Percentiles rank a stretch among this genome's conserved stretches.
phyloP scores from a whole-genome alignment of 108 stramenopile species.

The Nannochloropsis gaditana region DNA sequence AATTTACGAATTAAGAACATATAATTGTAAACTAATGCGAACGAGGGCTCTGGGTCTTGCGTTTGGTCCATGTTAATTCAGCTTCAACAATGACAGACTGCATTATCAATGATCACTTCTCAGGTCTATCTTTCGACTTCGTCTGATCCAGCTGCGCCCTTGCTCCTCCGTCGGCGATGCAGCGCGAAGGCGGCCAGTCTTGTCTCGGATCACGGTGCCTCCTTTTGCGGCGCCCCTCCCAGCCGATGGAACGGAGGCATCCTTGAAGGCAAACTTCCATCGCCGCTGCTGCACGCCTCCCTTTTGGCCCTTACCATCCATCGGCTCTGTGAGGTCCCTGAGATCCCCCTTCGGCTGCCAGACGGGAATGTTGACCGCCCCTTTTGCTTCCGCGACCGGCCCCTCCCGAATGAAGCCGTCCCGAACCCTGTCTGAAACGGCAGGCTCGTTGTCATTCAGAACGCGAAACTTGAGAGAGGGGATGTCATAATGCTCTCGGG shows the following conservation, averaged over 20 bases:
- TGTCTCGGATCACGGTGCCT: not conserved
- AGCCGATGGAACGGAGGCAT: not conserved
- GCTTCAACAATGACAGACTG: too few species aligned
- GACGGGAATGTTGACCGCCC: not conserved
- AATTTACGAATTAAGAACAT: too few species aligned
- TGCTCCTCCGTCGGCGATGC: not conserved
- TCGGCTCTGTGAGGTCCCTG: not conserved
- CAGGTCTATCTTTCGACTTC: not conserved
- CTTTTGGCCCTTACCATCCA: not conserved
- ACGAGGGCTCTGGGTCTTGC: too few species aligned
- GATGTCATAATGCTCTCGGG: conserved; percentile 3
- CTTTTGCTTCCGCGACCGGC: not conserved
- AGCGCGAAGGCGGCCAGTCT: not conserved
- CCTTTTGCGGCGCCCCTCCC: not conserved
- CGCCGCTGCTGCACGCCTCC: conserved; percentile 11
- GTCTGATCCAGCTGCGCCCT: not conserved
- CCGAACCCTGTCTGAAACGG: not conserved
- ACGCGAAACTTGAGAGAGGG: not conserved
- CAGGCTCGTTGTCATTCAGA: not conserved
- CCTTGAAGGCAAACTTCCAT: not conserved
- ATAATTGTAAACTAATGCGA: too few species aligned
- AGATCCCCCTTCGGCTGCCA: not conserved
- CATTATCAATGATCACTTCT: not conserved
- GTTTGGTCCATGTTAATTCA: too few species aligned
- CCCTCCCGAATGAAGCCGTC: not conserved